Evolutionary conservation across 139 green algal genomes (phyloP).

Genomic region (Chlamydomonas eustigma): DNA sequence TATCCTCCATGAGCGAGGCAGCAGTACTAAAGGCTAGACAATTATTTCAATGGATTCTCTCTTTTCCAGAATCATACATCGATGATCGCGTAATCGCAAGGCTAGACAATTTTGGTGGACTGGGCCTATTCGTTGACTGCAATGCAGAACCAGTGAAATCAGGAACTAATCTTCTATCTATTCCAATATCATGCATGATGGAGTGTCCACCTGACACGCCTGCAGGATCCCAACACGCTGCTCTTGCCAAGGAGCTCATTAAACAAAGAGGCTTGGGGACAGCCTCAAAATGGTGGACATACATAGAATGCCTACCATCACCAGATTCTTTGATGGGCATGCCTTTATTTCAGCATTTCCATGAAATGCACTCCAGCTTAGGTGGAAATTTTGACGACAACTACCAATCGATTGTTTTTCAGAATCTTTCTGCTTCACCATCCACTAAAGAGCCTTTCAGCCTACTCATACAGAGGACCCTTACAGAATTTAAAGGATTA

Average conservation of each 20-base stretch:
- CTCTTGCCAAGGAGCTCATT: conserved; percentile 1
- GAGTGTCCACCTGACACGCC: neutral
- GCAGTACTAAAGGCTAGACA: too few species aligned
- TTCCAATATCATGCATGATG: conserved; percentile 15
- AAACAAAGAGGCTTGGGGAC: neutral
- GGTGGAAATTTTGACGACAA: too few species aligned
- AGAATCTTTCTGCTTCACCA: neutral
- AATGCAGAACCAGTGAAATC: neutral
- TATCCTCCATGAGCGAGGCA: too few species aligned
- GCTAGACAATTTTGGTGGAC: neutral
- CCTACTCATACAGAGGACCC: neutral
- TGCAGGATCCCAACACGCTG: neutral
- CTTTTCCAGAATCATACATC: neutral
- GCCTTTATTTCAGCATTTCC: neutral
- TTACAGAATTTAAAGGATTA: neutral
- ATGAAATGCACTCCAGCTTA: neutral
- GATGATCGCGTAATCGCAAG: neutral
- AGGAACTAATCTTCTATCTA: neutral
- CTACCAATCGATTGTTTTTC: neutral
- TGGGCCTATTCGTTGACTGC: neutral
- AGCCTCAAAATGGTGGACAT: neutral
- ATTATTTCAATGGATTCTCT: too few species aligned
- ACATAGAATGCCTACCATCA: conserved; percentile 1
- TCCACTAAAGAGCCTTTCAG: neutral
- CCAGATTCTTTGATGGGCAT: neutral